Evolutionary conservation across 257 asterid genomes (phyloP).

Genomic region (Salvia miltiorrhiza): DNA sequence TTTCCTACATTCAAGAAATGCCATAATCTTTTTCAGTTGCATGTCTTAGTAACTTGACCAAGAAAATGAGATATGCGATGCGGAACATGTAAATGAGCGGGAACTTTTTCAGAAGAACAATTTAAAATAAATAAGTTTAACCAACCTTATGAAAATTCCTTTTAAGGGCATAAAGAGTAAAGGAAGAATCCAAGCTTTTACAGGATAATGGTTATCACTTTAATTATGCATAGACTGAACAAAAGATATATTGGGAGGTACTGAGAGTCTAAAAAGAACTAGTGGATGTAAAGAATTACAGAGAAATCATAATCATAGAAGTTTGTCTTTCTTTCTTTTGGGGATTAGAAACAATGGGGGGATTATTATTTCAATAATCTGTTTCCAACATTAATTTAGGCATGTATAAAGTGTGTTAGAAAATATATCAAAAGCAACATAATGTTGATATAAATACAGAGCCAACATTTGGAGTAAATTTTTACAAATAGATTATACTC

Average conservation of each 20-base stretch:
- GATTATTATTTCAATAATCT: not conserved
- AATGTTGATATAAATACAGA: not conserved
- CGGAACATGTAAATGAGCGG: not conserved
- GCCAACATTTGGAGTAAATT: not conserved
- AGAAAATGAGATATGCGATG: not conserved
- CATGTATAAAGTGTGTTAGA: not conserved
- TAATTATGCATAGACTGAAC: not conserved
- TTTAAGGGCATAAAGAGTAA: not conserved
- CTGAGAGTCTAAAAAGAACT: not conserved
- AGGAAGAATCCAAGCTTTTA: not conserved
- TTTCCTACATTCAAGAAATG: not conserved
- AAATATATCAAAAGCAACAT: not conserved
- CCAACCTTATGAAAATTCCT: not conserved
- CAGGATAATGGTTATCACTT: not conserved
- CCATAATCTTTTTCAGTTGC: not conserved
- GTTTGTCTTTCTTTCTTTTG: not conserved
- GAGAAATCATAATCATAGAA: not conserved
- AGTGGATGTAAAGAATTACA: not conserved
- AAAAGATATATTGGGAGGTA: not conserved
- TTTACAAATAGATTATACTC: not conserved
- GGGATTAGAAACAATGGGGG: not conserved
- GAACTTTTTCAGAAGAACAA: not conserved
- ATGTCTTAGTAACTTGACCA: not conserved
- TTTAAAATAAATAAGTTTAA: not conserved
- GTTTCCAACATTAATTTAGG: not conserved